Evolutionary conservation across 345 rosid genomes (phyloP), one percentile per base, ranked within the genome.

Genomic region (Zanthoxylum bungeanum): DNA sequence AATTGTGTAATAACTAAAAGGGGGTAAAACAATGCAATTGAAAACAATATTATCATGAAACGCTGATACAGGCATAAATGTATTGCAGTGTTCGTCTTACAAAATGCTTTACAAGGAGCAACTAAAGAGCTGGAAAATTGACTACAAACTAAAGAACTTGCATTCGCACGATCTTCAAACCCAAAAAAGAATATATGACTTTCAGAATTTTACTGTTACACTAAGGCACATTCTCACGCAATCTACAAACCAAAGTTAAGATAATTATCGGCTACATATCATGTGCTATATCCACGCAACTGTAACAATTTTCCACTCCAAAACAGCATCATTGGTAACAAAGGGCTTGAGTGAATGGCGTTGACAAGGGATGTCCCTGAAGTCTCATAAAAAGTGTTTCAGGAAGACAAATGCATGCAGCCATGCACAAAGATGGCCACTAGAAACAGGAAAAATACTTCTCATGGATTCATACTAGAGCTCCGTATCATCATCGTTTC

Each of bases 401-500:
- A n/a, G n/a, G n/a, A n/a, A n/a, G n/a, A n/a, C n/a, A n/a, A n/a
- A n/a, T n/a, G n/a, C n/a, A n/a, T n/a, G n/a, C n/a, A n/a, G n/a
- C n/a, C n/a, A n/a, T n/a, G n/a, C n/a, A n/a, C n/a, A n/a, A n/a
- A n/a, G n/a, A n/a, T n/a, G 46, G 46, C 46, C 33, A 2, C 16
- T 49, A 52, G 36, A 16, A 22, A 7, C 27, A 5, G 22, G 53
- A 50, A n/a, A 49, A 64, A 34, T 14, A 33, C 49, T 34, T 0
- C 39, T 5, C n/a, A n/a, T n/a, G n/a, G n/a, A n/a, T n/a, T n/a
- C 50, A 2, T 16, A 19, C 49, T 16, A 4, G 47, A 46, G 4
- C 19, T 42, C 21, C 8, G 51, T n/a, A 53, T 61, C 24, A 53
- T 87, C 82, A 92, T 59, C 89, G 82, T 84, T 78, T 94, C 77